Evolutionary conservation across 139 green algal genomes (phyloP).

Genomic region (Chlorella vulgaris): DNA sequence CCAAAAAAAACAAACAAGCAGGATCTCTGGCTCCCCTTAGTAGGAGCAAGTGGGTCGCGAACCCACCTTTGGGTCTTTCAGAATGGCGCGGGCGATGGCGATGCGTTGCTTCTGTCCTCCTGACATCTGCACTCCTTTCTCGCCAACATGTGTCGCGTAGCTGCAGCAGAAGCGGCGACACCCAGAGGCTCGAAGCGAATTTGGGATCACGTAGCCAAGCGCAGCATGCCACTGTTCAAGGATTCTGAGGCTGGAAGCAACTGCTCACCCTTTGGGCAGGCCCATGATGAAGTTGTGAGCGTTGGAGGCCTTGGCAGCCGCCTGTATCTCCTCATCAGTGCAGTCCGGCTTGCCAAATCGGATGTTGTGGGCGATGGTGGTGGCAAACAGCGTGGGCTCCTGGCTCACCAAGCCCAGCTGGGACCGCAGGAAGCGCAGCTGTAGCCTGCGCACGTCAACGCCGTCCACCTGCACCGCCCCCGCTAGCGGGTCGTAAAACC

Average conservation of each 20-base stretch:
- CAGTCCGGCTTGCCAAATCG: conserved; percentile 55
- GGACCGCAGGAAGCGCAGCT: conserved; percentile 77
- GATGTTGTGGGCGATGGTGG: conserved; percentile 84
- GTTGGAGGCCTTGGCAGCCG: conserved; percentile 74
- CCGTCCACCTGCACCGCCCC: conserved; percentile 82
- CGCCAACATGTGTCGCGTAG: too few relatives aligned
- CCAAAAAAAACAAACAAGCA: background rate
- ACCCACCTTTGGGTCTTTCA: conserved; percentile 65
- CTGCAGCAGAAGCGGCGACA: conserved; percentile 10
- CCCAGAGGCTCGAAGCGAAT: conserved; percentile 31
- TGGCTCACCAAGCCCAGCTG: conserved; percentile 77
- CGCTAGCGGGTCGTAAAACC: conserved; percentile 80
- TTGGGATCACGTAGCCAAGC: too few relatives aligned
- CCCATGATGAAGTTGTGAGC: conserved; percentile 79
- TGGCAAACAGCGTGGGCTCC: conserved; percentile 89
- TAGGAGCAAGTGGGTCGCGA: too few relatives aligned
- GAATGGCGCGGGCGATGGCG: conserved; percentile 77
- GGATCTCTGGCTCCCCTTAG: background rate
- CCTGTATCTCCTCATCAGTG: conserved; percentile 61
- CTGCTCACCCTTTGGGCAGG: conserved; percentile 67
- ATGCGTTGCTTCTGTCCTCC: conserved; percentile 69
- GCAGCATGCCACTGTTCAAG: too few relatives aligned
- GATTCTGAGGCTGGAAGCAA: too few relatives aligned
- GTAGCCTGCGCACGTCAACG: conserved; percentile 66
- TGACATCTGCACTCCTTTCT: conserved; percentile 40